Base-by-base conservation (phyloP, 2,329 filamentous ascomycete genomes). In the Xylariales sp. region DNA sequence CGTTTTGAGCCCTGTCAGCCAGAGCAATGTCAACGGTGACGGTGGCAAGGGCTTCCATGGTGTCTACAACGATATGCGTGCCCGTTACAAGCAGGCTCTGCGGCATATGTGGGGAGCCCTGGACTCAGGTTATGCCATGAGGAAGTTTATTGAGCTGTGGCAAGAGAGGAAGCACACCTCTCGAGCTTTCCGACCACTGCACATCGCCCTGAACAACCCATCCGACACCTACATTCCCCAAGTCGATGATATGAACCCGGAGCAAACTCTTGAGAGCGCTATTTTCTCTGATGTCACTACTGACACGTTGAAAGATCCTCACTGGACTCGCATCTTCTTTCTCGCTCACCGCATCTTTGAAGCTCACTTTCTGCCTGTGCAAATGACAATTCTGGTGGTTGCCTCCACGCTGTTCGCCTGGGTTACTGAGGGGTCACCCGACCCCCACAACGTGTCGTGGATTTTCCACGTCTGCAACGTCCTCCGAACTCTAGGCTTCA, bases 61-160 rank as follows among this genome's bases (percentile, higher is more conserved):
- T 31, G 63, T 76, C 42, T 56, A 72, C 33, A 66, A 69, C 29
- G 82, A 84, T 44, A 69, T 83, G 49, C 57, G 65, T 25, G 83
- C 83, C 16, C 78, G 83, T 16, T 87, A 86, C 56, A 81, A 78
- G 57, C 83, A 88, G 61, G 83, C 81, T 31, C 61, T 85, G 38
- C 74, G 83, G 44, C 83, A 87, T 61, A 87, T 87, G 83, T 87
- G 83, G 83, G 83, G 83, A 49, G 75, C 80, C 41, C 64, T 86
- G 15, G 83, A 87, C 52, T 80, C 77, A 13, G 83, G 83, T 3
- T 86, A 75, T 49, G 75, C 80, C 10, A 59, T 84, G 42, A 69
- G 76, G 39, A 76, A 77, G 52, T 61, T 72, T 5, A 62, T 68
- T n/a, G 72, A 73, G 54, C 69, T 78, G 49, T 79, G 72, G 72